Percentiles rank a stretch among this genome's conserved stretches.
These are phyloP conservation scores for Nicotiana tabacum DNA, from an alignment of 257 asterid genomes.

Conservation along the genomic window DNA sequence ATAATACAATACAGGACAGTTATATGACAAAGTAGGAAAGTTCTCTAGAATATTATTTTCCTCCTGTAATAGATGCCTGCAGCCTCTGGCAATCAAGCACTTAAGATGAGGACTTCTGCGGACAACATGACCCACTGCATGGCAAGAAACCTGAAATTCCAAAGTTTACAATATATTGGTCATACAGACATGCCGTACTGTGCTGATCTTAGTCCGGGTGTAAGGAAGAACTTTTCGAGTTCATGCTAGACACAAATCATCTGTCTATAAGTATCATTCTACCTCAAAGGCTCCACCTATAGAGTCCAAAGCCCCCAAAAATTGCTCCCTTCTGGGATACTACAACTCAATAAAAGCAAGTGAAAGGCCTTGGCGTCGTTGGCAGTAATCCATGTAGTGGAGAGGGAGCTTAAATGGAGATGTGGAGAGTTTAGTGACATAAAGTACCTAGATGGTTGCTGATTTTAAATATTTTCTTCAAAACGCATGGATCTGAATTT, in stretches of 20 bases:
- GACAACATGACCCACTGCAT: constrained; percentile 52
- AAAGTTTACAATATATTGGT: constrained; percentile 13
- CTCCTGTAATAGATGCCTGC: constrained; percentile 41
- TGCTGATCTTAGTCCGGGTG: neutral
- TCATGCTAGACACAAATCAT: neutral
- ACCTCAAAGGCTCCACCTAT: neutral
- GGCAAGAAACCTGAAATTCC: constrained; percentile 55
- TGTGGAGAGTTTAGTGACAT: neutral
- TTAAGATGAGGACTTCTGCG: constrained; percentile 50
- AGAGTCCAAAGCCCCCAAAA: neutral
- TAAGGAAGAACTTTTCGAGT: neutral
- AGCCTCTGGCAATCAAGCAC: constrained; percentile 62
- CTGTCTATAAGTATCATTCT: neutral
- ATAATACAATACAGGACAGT: constrained; percentile 35
- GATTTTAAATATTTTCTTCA: neutral
- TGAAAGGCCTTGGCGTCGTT: neutral
- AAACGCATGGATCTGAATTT: neutral
- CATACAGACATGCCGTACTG: neutral
- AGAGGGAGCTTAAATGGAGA: neutral
- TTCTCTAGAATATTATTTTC: constrained; percentile 29
- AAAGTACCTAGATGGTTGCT: neutral
- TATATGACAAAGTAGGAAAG: constrained; percentile 17
- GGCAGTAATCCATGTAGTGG: neutral
- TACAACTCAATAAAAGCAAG: neutral
- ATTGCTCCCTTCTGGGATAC: neutral